A percentile compares a stretch with the other conserved stretches of the same genome.
Evolutionary conservation across 331 rosid species (phyloP).

Genomic region (Malus hybrid): DNA sequence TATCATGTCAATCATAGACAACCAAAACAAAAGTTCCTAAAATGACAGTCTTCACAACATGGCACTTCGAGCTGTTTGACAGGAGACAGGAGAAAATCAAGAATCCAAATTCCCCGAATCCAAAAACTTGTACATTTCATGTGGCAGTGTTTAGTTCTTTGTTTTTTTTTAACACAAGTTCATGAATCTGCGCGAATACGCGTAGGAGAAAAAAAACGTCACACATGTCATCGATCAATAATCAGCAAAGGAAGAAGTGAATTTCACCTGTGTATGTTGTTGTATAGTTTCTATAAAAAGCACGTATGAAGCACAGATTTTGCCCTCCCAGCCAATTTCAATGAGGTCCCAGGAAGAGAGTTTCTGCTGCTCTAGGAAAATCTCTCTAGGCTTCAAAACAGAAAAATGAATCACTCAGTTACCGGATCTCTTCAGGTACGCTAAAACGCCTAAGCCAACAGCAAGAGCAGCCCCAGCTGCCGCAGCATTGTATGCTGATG

Average conservation of each 20-base stretch:
- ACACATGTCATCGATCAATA: neutral
- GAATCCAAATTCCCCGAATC: neutral
- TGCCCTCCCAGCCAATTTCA: conserved; percentile 5
- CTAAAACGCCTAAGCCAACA: conserved; percentile 67
- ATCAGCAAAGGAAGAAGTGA: neutral
- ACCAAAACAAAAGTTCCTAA: neutral
- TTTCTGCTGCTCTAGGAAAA: conserved; percentile 10
- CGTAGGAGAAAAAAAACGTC: neutral
- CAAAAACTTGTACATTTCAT: neutral
- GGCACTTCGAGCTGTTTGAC: neutral
- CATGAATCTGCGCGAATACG: neutral
- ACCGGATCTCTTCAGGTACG: conserved; percentile 43
- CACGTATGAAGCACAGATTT: neutral
- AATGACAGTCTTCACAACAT: neutral
- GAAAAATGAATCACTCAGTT: neutral
- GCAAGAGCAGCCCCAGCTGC: conserved; percentile 81
- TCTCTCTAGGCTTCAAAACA: neutral
- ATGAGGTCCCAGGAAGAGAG: neutral
- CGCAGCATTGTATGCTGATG: conserved; percentile 48
- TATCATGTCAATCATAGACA: neutral
- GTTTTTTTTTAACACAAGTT: neutral
- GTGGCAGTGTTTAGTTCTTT: neutral
- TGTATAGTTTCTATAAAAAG: neutral
- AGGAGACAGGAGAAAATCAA: neutral
- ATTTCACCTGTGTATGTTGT: neutral